These are phyloP conservation scores for Trichophyton simii DNA, from an alignment of 2,329 filamentous ascomycete species.

Conservation along the genomic window DNA sequence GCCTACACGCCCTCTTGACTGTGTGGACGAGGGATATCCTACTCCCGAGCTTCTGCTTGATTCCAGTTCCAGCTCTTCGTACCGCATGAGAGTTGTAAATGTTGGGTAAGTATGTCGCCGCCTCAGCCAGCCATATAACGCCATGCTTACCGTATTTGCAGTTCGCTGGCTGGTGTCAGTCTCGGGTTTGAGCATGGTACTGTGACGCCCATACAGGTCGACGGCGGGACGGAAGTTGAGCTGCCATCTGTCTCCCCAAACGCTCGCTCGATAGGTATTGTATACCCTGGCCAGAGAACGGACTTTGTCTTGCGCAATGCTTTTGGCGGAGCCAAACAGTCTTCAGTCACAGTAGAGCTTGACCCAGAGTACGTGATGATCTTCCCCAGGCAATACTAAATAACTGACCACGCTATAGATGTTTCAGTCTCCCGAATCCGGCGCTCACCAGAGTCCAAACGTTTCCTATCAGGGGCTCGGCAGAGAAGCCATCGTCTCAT, in stretches of 20 bases:
- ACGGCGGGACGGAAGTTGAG: slow-evolving; percentile 29
- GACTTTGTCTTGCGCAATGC: slow-evolving; percentile 25
- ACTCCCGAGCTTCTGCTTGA: slow-evolving; percentile 20
- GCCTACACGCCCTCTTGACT: slow-evolving; percentile 36
- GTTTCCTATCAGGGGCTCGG: slow-evolving; percentile 20
- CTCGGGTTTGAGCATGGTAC: slow-evolving; percentile 22
- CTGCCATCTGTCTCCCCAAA: slow-evolving; percentile 9
- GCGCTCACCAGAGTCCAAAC: slow-evolving; percentile 29
- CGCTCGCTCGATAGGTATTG: slow-evolving; percentile 27
- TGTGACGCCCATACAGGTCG: slow-evolving; percentile 29
- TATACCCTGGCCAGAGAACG: slow-evolving; percentile 36
- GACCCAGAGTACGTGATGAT: slow-evolving; percentile 25
- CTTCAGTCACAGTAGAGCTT: slow-evolving; percentile 22
- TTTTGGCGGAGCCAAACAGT: slow-evolving; percentile 3
- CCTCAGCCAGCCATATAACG: not conserved
- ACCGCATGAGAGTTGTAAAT: slow-evolving; percentile 33
- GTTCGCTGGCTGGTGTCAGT: slow-evolving; percentile 31
- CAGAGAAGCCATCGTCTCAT: not conserved
- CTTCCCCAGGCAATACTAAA: not conserved
- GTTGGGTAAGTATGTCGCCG: slow-evolving; percentile 24
- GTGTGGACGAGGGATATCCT: slow-evolving; percentile 19
- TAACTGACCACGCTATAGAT: slow-evolving; percentile 15
- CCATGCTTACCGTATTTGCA: slow-evolving; percentile 9
- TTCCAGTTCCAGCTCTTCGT: slow-evolving; percentile 15
- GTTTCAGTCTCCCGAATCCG: slow-evolving; percentile 36